Evolutionary conservation across 2,329 filamentous ascomycete genomes (phyloP).

Genomic region (Aspergillus sp.): DNA sequence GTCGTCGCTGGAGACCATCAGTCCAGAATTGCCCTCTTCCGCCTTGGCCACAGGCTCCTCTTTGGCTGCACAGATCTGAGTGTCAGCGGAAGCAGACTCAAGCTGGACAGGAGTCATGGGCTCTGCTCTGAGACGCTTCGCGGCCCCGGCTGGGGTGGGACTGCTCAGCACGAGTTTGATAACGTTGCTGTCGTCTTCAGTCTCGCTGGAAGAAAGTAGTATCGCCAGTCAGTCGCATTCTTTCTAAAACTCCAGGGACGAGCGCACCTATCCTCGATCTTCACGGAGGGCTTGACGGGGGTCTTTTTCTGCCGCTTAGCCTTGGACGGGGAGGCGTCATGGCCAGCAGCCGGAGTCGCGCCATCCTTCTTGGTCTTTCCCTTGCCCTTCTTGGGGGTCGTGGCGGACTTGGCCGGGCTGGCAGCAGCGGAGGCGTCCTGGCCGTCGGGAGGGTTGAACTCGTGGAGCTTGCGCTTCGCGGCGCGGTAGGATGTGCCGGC

Average conservation of each 20-base stretch:
- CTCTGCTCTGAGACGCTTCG: too few species aligned
- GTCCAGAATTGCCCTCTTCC: too few species aligned
- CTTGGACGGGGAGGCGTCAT: slow-evolving; percentile 12
- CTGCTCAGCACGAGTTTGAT: too few species aligned
- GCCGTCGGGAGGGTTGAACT: neutral
- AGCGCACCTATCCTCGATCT: slow-evolving; percentile 4
- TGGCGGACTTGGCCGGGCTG: slow-evolving; percentile 7
- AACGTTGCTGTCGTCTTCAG: too few species aligned
- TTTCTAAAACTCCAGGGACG: neutral
- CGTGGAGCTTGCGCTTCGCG: slow-evolving; percentile 38
- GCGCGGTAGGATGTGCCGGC: slow-evolving; percentile 36
- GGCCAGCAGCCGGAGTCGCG: slow-evolving; percentile 6
- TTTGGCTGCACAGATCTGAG: too few species aligned
- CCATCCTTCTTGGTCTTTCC: slow-evolving; percentile 15
- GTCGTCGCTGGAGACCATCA: too few species aligned
- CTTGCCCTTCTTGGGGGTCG: slow-evolving; percentile 24
- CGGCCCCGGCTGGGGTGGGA: too few species aligned
- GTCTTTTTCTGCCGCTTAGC: slow-evolving; percentile 23
- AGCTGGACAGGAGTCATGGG: too few species aligned
- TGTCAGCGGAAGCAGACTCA: too few species aligned
- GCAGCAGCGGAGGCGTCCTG: neutral
- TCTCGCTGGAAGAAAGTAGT: too few species aligned
- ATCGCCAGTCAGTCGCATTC: too few species aligned
- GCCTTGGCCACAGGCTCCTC: too few species aligned
- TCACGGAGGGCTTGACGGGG: slow-evolving; percentile 11